Evolutionary conservation across 208 protist genomes (phyloP), one percentile per base, ranked within the genome.

Genomic region (Leptomonas pyrrhocoris): DNA sequence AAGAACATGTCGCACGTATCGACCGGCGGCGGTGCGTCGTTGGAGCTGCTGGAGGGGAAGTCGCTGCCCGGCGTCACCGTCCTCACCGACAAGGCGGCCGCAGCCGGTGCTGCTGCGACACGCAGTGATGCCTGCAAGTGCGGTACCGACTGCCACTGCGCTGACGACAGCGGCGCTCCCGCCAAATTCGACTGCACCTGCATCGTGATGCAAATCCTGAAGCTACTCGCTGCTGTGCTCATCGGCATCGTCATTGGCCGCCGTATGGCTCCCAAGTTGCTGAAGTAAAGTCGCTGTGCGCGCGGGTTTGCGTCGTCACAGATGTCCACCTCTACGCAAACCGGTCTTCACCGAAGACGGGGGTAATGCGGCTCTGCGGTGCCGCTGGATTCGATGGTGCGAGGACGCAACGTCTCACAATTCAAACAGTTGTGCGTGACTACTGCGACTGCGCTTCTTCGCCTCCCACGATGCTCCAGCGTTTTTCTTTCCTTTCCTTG

Each of bases 1-100:
- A 79, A 96, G 38, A 92, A 98, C 75, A 93, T 99, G 57, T 95
- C 85, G 54, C 98, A 99, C 80, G 94, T 99, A 36, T 98, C 88
- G 42, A 99, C 99, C 61, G 99, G 99, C 64, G 99, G 99, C 63
- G 99, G 98, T 74, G 99, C 99, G 12, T 98, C 96, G 15, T 92
- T 99, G 45, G 98, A 99, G 88, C 94, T 99, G 40, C 94, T 99
- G 9, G 98, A 99, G 85, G 99, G 98, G 62, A 95, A 95, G 78
- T 82, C 82, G 43, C 84, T 98, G 11, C 97, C 96, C 40, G 97
- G 96, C 66, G 90, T 98, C 21, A 82, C 84, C 46, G 79, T 92
- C 54, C 86, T 98, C 45, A 81, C 83, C 28, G 71, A 90, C 57
- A 90, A 88, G 81, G 61, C 73, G 21, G 57, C 59, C 8, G 36